These are phyloP conservation scores for Camellia lanceoleosa DNA, from an alignment of 148 eudicot species.

Conservation along the genomic window DNA sequence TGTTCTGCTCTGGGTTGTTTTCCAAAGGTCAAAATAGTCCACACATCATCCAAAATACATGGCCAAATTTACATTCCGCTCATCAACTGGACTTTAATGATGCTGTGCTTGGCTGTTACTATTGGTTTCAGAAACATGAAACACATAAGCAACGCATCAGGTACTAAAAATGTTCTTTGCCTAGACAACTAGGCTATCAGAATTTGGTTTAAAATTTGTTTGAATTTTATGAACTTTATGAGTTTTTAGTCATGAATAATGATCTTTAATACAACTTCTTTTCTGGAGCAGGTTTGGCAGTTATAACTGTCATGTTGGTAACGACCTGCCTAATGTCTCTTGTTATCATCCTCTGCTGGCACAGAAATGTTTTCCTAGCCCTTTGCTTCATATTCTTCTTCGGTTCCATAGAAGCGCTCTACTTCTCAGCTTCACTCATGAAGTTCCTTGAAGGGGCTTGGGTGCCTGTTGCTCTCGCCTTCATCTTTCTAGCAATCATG, in stretches of 20 bases:
- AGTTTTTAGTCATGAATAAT: too few relatives aligned
- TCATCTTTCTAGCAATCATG: slow-evolving; percentile 71
- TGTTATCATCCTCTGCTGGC: slow-evolving; percentile 91
- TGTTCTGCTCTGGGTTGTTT: slow-evolving; percentile 68
- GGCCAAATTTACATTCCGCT: slow-evolving; percentile 73
- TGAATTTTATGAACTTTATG: too few relatives aligned
- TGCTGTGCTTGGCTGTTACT: slow-evolving; percentile 68
- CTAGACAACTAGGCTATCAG: neutral
- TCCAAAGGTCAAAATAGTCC: slow-evolving; percentile 61
- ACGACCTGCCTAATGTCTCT: slow-evolving; percentile 96
- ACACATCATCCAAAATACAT: slow-evolving; percentile 60
- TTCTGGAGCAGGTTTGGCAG: slow-evolving; percentile 70
- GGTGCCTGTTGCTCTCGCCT: slow-evolving; percentile 82
- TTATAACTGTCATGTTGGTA: slow-evolving; percentile 94
- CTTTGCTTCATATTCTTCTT: slow-evolving; percentile 71
- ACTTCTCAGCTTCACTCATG: slow-evolving; percentile 92
- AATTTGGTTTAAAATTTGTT: neutral
- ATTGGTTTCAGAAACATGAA: slow-evolving; percentile 69
- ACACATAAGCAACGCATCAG: slow-evolving; percentile 72
- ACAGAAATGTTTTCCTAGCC: slow-evolving; percentile 54
- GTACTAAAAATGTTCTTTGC: slow-evolving; percentile 21
- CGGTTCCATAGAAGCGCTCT: slow-evolving; percentile 83
- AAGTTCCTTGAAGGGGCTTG: slow-evolving; percentile 95
- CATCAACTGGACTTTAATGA: slow-evolving; percentile 68
- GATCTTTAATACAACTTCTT: neutral